A percentile compares a stretch with the other conserved stretches of the same genome.
These are phyloP conservation scores for Penicillium sp. DNA, from an alignment of 2,329 filamentous ascomycete species.

Conservation along the genomic window DNA sequence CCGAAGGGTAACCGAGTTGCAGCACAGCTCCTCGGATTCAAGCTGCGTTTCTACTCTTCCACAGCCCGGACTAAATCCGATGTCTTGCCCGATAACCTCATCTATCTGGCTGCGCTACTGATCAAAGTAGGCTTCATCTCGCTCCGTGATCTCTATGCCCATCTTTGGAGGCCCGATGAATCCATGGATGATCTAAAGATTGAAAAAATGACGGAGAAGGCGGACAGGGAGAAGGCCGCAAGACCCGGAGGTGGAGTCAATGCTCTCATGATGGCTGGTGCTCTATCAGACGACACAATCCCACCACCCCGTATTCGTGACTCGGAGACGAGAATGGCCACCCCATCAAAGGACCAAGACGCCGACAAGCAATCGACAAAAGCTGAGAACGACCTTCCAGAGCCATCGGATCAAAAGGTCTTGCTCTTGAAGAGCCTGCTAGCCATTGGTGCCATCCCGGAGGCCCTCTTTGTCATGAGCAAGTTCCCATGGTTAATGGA, in stretches of 20 bases:
- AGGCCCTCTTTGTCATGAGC: slow-evolving; percentile 88
- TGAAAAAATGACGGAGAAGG: slow-evolving; percentile 72
- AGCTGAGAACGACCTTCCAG: slow-evolving; percentile 57
- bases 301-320: slow-evolving; percentile 55
- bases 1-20: slow-evolving; percentile 86
- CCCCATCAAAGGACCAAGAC: slow-evolving; percentile 57
- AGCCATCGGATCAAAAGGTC: slow-evolving; percentile 86
- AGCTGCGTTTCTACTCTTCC: slow-evolving; percentile 91
- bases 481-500: slow-evolving; percentile 92
- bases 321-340: slow-evolving; percentile 50
- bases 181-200: slow-evolving; percentile 74
- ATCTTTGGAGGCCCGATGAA: slow-evolving; percentile 83
- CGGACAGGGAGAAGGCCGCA: slow-evolving; percentile 71
- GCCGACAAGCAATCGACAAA: slow-evolving; percentile 40
- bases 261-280: slow-evolving; percentile 82
- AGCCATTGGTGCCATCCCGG: slow-evolving; percentile 87
- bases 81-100: slow-evolving; percentile 83
- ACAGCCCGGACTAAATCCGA: slow-evolving; percentile 73
- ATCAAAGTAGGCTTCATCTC: slow-evolving; percentile 98
- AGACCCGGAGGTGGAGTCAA: slow-evolving; percentile 74
- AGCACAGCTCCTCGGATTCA: slow-evolving; percentile 94
- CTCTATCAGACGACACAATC: slow-evolving; percentile 77
- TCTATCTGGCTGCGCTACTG: slow-evolving; percentile 85
- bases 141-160: slow-evolving; percentile 83
- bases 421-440: slow-evolving; percentile 80